phyloP scores from a whole-genome alignment of 495 filamentous ascomycete genomes.

The Hypoxylon trugodes region DNA sequence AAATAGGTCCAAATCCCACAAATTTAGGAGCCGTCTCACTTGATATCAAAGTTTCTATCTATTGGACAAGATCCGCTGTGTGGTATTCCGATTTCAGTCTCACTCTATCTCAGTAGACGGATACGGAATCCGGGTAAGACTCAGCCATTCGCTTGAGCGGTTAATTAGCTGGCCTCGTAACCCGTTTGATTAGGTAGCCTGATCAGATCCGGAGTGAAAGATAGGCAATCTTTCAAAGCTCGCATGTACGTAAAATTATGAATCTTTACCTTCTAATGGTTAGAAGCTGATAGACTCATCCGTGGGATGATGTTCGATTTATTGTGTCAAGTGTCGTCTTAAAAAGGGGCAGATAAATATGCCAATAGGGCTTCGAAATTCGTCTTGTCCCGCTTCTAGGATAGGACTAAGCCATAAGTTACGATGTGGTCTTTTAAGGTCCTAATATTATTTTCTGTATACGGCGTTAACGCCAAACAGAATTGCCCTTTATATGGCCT shows the following conservation, averaged over 20 bases:
- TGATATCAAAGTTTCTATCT: neutral
- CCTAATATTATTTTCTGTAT: conserved; percentile 15
- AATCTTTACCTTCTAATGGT: neutral
- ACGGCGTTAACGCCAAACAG: conserved; percentile 37
- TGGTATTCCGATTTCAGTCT: neutral
- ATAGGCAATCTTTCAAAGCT: neutral
- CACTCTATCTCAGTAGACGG: too few relatives aligned
- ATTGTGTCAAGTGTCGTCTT: too few relatives aligned
- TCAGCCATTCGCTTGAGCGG: conserved; percentile 15
- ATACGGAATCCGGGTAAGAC: neutral
- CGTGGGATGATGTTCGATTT: too few relatives aligned
- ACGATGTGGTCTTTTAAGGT: conserved; percentile 17
- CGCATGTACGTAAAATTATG: neutral
- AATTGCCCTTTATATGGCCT: conserved; percentile 61
- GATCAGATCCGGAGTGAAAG: neutral
- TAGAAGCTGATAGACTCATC: too few relatives aligned
- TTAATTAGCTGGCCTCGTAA: conserved; percentile 13
- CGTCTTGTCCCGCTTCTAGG: neutral
- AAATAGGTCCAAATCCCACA: neutral
- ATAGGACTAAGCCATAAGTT: neutral
- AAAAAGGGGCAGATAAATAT: neutral
- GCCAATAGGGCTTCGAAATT: neutral
- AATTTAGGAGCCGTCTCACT: neutral
- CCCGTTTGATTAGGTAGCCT: neutral
- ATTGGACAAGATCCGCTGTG: neutral